Base-by-base conservation (phyloP, 805 yeast genomes). In the Zygosaccharomyces rouxii region DNA sequence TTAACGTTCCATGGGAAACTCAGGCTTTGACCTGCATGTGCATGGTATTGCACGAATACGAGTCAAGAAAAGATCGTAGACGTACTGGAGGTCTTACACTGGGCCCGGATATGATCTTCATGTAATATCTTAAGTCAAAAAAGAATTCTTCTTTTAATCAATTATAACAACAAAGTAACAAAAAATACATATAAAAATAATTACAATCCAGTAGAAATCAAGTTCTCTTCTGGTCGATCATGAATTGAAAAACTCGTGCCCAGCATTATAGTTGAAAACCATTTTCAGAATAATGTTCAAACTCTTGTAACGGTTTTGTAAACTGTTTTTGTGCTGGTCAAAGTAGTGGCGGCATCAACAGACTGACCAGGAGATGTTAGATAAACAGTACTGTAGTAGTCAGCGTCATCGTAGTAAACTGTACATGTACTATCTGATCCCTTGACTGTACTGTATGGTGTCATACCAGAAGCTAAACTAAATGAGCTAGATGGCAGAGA, bases 271-370 rank as follows among this genome's bases (percentile, higher is more conserved):
- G 11, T 33, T 33, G 7, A 11, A 33, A 33, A 39, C 21, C 37
- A 9, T 33, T 33, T 33, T 33, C 37, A 7, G 5, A 33, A 33
- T 14, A 30, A 28, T 11, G 25, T 21, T 41, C 38, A 42, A 42
- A 22, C 21, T 16, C 23, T 33, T 14, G 58, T 47, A 25, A 59
- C 38, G 6, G 69, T 65, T 29, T 54, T 51, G 42, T 56, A 60
- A 6, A 56, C 55, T 4, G 59, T 55, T 37, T 51, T 58, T 7
- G 68, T 64, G 39, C 65, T 63, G 7, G 69, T 65, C 39, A 62
- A 52, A 10, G 70, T 66, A 5, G 68, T 62, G n/a, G 64, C 64
- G 13, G 68, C 68, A 59, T 64, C 68, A 6, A 66, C 58, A 10
- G 67, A 55, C 48, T 62, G 63, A 19, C 55, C 48, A 7, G 64